Percentiles rank a stretch among this genome's conserved stretches.
Conservation (phyloP, 163 green algal species). For the Chloroidium sp. region DNA sequence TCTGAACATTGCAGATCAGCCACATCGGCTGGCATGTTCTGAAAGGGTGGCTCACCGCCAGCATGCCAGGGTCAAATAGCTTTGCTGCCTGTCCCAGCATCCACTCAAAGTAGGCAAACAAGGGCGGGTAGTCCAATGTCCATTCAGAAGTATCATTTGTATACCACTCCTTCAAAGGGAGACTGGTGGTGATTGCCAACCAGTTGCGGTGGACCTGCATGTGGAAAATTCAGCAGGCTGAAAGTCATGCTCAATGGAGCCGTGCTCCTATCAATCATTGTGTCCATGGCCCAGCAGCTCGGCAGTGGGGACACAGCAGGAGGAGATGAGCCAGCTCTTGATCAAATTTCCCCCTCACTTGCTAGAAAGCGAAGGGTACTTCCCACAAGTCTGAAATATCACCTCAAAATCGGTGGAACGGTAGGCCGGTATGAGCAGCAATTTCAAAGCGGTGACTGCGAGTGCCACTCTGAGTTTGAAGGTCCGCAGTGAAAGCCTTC, state of each 20-base stretch:
- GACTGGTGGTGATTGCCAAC: slow-evolving; percentile 80
- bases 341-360: no score
- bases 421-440: slow-evolving; percentile 86
- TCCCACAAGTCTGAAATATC: no score
- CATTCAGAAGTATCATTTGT: slow-evolving; percentile 76
- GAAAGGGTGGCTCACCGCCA: slow-evolving; percentile 20
- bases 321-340: no score
- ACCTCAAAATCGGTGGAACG: slow-evolving; percentile 96
- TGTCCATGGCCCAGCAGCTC: no score
- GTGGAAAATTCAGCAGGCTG: no score
- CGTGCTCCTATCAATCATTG: no score
- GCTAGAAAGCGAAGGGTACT: no score
- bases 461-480: background rate
- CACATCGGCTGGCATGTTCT: background rate
- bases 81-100: slow-evolving; percentile 54
- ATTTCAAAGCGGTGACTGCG: slow-evolving; percentile 51
- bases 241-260: no score
- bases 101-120: slow-evolving; percentile 95
- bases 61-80: slow-evolving; percentile 70
- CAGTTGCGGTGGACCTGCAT: slow-evolving; percentile 77
- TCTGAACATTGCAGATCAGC: slow-evolving; percentile 3
- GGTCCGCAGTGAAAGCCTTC: no score
- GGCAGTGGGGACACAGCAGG: no score
- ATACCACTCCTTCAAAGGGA: slow-evolving; percentile 78
- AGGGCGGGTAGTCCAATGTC: slow-evolving; percentile 95